Percentiles rank a stretch among this genome's conserved stretches.
These are phyloP conservation scores for Lithohypha guttulata DNA, from an alignment of 2,329 filamentous ascomycete species.

Conservation along the genomic window DNA sequence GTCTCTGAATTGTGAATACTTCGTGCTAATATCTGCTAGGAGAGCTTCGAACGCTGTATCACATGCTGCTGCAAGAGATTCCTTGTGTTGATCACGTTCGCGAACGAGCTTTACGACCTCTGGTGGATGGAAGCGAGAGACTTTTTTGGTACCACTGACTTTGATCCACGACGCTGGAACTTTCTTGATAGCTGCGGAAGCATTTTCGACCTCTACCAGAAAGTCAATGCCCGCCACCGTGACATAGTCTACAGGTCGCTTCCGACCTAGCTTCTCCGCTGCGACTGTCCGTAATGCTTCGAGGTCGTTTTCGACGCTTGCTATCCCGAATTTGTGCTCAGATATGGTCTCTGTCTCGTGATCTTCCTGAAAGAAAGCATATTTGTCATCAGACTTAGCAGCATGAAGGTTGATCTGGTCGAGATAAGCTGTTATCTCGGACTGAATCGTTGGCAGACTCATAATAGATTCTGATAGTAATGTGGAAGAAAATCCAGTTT, in stretches of 20 bases:
- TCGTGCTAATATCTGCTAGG: constrained; percentile 61
- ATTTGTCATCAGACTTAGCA: constrained; percentile 81
- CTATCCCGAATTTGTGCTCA: constrained; percentile 81
- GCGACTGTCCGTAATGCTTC: constrained; percentile 63
- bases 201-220: constrained; percentile 81
- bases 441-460: constrained; percentile 63
- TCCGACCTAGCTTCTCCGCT: constrained; percentile 60
- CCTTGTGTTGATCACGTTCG: constrained; percentile 89
- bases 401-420: constrained; percentile 77
- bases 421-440: constrained; percentile 62
- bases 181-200: constrained; percentile 57
- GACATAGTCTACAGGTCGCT: constrained; percentile 60
- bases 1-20: constrained; percentile 83
- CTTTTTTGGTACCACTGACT: constrained; percentile 84
- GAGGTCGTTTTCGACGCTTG: constrained; percentile 81
- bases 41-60: constrained; percentile 68
- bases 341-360: constrained; percentile 82
- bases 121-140: constrained; percentile 88
- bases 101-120: constrained; percentile 72
- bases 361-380: constrained; percentile 78
- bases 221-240: constrained; percentile 89
- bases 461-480: constrained; percentile 62
- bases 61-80: constrained; percentile 83
- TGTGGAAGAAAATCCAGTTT: constrained; percentile 61
- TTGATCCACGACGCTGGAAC: constrained; percentile 93